A percentile compares a stretch with the other conserved stretches of the same genome.
Conservation (phyloP, 768 basidiomycete species). For the Naganishia kalamii region DNA sequence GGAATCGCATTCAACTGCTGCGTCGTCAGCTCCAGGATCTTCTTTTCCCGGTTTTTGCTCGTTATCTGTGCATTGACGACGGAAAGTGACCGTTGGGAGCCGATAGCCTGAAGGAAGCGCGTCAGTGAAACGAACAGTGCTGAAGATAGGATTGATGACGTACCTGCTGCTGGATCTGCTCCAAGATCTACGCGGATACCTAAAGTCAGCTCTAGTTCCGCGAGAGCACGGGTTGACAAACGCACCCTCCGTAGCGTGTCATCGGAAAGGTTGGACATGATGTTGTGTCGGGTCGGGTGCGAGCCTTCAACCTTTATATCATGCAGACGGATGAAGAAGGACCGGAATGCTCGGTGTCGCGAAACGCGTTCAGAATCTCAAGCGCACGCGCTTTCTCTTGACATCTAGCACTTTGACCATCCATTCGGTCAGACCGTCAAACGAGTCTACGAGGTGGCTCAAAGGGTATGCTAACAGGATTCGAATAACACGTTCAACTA, state of each 20-base stretch:
- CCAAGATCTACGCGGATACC: slow-evolving; percentile 59
- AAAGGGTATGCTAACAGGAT: no score
- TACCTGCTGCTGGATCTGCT: slow-evolving; percentile 84
- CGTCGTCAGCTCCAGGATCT: slow-evolving; percentile 81
- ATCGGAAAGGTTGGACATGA: slow-evolving; percentile 61
- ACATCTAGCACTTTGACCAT: no score
- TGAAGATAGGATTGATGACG: slow-evolving; percentile 6
- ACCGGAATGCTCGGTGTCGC: no score
- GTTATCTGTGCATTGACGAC: slow-evolving; percentile 67
- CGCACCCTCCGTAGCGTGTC: slow-evolving; percentile 74
- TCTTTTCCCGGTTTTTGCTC: slow-evolving; percentile 78
- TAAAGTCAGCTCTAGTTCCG: neutral
- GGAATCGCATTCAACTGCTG: slow-evolving; percentile 60
- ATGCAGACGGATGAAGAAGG: neutral
- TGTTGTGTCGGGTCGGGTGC: neutral
- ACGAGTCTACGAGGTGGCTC: no score
- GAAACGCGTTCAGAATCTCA: no score
- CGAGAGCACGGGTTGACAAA: neutral
- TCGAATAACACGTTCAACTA: no score
- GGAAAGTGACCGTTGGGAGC: slow-evolving; percentile 72
- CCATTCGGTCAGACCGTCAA: no score
- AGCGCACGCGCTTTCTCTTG: no score
- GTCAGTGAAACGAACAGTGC: neutral
- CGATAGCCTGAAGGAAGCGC: slow-evolving; percentile 52
- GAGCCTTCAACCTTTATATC: neutral